Evolutionary conservation across 2,329 filamentous ascomycete species (phyloP).

Genomic region (Talaromyces verruculosus): DNA sequence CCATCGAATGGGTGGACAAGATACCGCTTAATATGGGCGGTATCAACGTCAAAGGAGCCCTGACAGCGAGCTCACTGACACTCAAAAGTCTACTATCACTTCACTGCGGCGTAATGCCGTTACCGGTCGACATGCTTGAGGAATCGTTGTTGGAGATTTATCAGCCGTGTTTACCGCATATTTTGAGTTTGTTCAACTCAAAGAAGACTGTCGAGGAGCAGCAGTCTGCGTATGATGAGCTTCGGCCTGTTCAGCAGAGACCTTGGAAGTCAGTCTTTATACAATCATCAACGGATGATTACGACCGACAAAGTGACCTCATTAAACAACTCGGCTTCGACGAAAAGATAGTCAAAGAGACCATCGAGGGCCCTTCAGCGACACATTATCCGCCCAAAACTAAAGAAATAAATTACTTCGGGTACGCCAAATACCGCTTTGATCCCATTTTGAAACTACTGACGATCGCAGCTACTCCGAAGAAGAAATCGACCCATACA

Average conservation of each 20-base stretch:
- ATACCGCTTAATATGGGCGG: constrained; percentile 32
- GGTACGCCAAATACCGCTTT: constrained; percentile 27
- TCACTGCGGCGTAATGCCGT: constrained; percentile 42
- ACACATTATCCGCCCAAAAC: constrained; percentile 37
- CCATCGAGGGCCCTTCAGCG: constrained; percentile 29
- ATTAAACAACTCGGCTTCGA: constrained; percentile 40
- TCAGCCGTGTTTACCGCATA: constrained; percentile 43
- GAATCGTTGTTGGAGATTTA: constrained; percentile 40
- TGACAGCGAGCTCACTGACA: constrained; percentile 42
- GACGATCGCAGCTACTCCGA: constrained; percentile 35
- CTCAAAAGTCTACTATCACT: constrained; percentile 42
- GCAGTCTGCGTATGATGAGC: neutral
- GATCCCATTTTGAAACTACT: neutral
- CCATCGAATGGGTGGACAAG: constrained; percentile 26
- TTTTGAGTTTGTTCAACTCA: constrained; percentile 40
- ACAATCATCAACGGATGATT: constrained; percentile 43
- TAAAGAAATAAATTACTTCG: constrained; percentile 48
- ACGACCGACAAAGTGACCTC: constrained; percentile 39
- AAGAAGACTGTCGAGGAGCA: constrained; percentile 24
- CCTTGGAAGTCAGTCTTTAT: constrained; percentile 40
- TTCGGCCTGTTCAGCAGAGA: constrained; percentile 20
- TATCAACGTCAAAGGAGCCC: constrained; percentile 39
- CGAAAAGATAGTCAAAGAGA: constrained; percentile 31
- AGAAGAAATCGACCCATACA: constrained; percentile 42
- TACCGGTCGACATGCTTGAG: constrained; percentile 44